Percentiles rank a stretch among this genome's conserved stretches.
Conservation (phyloP, 2,329 filamentous ascomycete genomes). For the Fusarium sp. region DNA sequence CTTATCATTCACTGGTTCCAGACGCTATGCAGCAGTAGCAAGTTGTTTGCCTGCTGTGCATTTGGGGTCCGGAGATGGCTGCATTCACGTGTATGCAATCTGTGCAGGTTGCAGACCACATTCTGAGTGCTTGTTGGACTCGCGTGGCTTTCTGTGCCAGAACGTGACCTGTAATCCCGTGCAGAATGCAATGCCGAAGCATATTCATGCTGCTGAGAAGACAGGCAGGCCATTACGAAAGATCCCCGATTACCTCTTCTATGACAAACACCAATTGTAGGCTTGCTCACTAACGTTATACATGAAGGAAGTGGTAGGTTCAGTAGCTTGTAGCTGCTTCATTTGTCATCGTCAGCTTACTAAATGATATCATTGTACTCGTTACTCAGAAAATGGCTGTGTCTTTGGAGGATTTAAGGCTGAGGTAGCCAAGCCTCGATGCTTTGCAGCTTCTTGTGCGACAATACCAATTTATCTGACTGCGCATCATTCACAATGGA, state of each 20-base stretch:
- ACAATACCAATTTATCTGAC: not conserved
- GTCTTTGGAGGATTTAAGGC: slow-evolving; percentile 15
- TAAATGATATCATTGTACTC: slow-evolving; percentile 16
- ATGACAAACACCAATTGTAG: not conserved
- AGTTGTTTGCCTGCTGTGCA: not conserved
- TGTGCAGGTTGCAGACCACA: slow-evolving; percentile 6
- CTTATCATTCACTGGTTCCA: not conserved
- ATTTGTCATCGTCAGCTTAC: slow-evolving; percentile 39
- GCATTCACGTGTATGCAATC: slow-evolving; percentile 9
- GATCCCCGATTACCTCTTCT: not conserved
- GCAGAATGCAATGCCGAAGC: not conserved
- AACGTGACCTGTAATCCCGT: no score
- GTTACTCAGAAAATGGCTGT: not conserved
- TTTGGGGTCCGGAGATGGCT: slow-evolving; percentile 8
- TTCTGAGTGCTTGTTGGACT: slow-evolving; percentile 1
- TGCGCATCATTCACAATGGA: slow-evolving; percentile 37
- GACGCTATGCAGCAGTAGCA: not conserved
- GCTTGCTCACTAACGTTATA: slow-evolving; percentile 1
- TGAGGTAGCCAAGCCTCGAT: not conserved
- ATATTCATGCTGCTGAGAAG: not conserved
- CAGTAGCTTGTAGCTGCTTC: slow-evolving; percentile 3
- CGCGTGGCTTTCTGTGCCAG: not conserved
- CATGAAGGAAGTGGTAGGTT: not conserved
- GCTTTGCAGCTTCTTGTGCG: not conserved
- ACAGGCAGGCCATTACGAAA: not conserved